Base-by-base conservation (phyloP, 352 stramenopile species). In the Lagenidium giganteum region DNA sequence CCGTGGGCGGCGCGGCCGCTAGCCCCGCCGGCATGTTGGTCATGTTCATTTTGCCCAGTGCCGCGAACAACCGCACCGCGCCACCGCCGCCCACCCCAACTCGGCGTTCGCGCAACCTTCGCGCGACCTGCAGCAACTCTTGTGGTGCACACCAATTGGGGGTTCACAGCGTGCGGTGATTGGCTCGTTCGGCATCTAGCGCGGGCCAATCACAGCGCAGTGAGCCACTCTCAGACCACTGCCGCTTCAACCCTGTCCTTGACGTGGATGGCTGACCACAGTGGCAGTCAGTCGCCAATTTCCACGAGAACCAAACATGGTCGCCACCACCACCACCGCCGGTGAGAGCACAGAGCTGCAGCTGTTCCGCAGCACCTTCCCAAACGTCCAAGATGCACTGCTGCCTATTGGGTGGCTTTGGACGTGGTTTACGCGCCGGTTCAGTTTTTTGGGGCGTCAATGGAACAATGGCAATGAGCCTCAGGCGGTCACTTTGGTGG, bases 21-120 rank as follows among this genome's bases (percentile, higher is more conserved):
- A n/a, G n/a, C n/a, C n/a, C n/a, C n/a, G n/a, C 42, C 11, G 38
- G 35, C 48, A 50, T 40, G 14, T 30, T 33, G 23, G 49, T 36
- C 40, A 47, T 47, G 33, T 50, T 43, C 39, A 56, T 49, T 32
- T 4, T 44, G 32, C 13, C 24, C 20, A 17, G 21, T 33, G 42
- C 37, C 35, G 39, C 20, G 26, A 17, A 34, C 27, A 5, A 16
- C 8, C 14, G 25, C 22, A n/a, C 18, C n/a, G 16, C 14, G 24
- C 20, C 13, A 8, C 38, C 27, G 1, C 21, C 31, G 13, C 36
- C 27, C 33, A 20, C 25, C 40, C 39, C 26, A n/a, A n/a, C n/a
- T 12, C 29, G 8, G n/a, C 36, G 35, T 21, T 46, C 18, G 42
- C 22, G 27, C 29, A 4, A 50, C 48, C 22, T 57, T 57, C 41